Conservation (phyloP, 2,329 filamentous ascomycete species). For the Emergomyces orientalis region DNA sequence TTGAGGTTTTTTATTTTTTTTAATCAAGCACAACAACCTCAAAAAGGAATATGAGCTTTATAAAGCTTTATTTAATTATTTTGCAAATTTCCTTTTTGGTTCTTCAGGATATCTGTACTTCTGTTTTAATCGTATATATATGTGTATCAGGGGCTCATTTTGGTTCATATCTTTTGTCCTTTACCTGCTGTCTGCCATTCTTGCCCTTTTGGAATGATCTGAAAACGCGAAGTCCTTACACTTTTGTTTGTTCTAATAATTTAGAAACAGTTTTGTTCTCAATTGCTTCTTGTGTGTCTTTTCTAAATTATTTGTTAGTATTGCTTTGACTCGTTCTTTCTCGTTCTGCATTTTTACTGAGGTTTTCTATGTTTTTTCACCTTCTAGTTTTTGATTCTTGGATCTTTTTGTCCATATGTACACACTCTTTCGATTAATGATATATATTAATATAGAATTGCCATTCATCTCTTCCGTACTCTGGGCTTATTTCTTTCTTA, state of each 20-base stretch:
- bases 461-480: neutral
- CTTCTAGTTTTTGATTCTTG: neutral
- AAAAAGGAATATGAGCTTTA: neutral
- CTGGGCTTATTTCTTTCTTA: neutral
- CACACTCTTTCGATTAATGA: neutral
- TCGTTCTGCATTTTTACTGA: neutral
- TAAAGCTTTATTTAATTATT: neutral
- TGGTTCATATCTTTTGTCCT: neutral
- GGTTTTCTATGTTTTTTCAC: neutral
- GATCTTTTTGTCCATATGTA: neutral
- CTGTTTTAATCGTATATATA: neutral
- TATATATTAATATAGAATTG: neutral
- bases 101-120: neutral
- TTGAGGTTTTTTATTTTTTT: neutral
- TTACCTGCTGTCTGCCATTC: neutral
- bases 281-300: neutral
- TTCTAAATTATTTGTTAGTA: neutral
- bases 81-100: neutral
- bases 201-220: neutral
- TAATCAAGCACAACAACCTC: neutral
- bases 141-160: neutral
- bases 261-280: neutral
- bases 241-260: neutral
- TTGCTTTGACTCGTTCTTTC: conserved; percentile 6
- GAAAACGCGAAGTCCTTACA: neutral